These are phyloP conservation scores for Breynia disticha DNA, from an alignment of 441 rosid species.

Conservation along the genomic window DNA sequence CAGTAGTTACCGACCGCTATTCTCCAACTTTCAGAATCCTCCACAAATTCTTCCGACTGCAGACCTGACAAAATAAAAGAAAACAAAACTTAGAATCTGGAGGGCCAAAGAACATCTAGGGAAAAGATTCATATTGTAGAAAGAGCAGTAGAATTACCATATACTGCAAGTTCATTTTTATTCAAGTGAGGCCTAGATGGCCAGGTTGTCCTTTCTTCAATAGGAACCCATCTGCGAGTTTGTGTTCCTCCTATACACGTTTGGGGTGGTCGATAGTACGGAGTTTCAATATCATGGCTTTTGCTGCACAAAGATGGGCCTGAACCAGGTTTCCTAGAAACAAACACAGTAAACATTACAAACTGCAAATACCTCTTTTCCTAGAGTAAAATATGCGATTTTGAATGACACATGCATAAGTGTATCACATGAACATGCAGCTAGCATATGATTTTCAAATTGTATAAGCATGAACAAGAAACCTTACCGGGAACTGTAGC, in stretches of 20 bases:
- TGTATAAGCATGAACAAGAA: constrained; percentile 5
- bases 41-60: constrained; percentile 49
- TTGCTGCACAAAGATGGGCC: constrained; percentile 69
- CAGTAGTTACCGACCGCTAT: constrained; percentile 59
- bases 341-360: constrained; percentile 12
- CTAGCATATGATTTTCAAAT: too few relatives aligned
- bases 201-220: constrained; percentile 67
- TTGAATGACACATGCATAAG: too few relatives aligned
- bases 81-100: constrained; percentile 4
- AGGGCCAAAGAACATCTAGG: background rate
- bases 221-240: constrained; percentile 78
- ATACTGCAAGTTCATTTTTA: constrained; percentile 69
- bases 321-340: constrained; percentile 65
- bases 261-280: constrained; percentile 80
- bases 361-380: constrained; percentile 12
- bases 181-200: constrained; percentile 73
- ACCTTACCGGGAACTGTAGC: constrained; percentile 72
- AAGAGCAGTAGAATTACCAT: constrained; percentile 41
- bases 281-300: constrained; percentile 83
- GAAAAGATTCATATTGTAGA: background rate
- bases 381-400: constrained; percentile 4
- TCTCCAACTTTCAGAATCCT: constrained; percentile 62
- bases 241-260: constrained; percentile 79
- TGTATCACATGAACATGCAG: too few relatives aligned
- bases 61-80: constrained; percentile 42